These are phyloP conservation scores for Silene latifolia DNA, from an alignment of 148 eudicot species.

Conservation along the genomic window DNA sequence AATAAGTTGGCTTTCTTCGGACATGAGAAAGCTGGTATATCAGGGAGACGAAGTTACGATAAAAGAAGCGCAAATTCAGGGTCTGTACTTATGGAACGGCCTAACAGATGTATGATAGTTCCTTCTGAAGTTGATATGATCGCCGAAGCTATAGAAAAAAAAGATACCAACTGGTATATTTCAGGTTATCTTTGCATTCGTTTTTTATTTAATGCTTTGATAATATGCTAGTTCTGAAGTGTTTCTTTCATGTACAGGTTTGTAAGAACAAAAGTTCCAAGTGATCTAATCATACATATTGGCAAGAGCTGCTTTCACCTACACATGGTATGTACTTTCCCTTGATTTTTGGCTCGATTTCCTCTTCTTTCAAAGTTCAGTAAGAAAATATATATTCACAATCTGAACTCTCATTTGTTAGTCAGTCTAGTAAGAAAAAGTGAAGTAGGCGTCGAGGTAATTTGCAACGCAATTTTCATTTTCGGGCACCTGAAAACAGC, in stretches of 20 bases:
- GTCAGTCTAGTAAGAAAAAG: too few species aligned
- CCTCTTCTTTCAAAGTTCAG: background rate
- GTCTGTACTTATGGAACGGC: constrained; percentile 18
- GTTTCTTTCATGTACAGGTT: constrained; percentile 29
- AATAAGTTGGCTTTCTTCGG: constrained; percentile 13
- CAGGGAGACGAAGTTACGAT: constrained; percentile 18
- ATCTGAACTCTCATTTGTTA: too few species aligned
- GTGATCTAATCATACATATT: constrained; percentile 37
- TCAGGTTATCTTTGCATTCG: background rate
- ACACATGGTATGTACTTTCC: constrained; percentile 37
- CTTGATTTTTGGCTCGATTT: background rate
- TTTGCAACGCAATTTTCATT: too few species aligned
- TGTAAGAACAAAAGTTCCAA: constrained; percentile 31
- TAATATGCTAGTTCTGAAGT: background rate
- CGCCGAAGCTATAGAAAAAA: constrained; percentile 46
- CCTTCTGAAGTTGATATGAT: constrained; percentile 28
- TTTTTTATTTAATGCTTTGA: background rate
- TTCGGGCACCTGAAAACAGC: too few species aligned
- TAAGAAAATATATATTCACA: too few species aligned
- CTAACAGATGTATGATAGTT: constrained; percentile 33
- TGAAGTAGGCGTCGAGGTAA: too few species aligned
- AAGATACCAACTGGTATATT: constrained; percentile 30
- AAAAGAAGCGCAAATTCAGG: constrained; percentile 11
- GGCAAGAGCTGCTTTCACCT: constrained; percentile 37
- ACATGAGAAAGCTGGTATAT: constrained; percentile 21